A percentile compares a stretch with the other conserved stretches of the same genome.
Evolutionary conservation across 441 rosid genomes (phyloP).

Genomic region (Biscutella laevigata): DNA sequence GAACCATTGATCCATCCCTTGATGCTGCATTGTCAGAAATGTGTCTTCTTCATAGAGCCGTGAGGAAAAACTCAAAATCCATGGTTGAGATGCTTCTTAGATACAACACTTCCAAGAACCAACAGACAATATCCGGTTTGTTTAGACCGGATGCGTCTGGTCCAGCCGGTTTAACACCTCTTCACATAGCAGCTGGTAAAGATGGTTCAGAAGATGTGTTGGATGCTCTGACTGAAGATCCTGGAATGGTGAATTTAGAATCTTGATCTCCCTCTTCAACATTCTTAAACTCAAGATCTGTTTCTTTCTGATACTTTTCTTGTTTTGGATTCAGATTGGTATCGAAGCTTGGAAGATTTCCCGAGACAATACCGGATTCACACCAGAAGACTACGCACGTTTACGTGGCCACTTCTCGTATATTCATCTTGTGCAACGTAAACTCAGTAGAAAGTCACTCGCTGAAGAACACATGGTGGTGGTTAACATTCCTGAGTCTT

Average conservation of each 20-base stretch:
- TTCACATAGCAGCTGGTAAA: conserved; percentile 46
- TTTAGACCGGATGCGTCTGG: conserved; percentile 40
- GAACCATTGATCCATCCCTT: conserved; percentile 19
- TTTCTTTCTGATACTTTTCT: not conserved
- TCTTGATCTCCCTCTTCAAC: not conserved
- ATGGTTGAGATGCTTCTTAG: conserved; percentile 43
- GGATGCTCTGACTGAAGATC: conserved; percentile 56
- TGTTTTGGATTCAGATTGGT: conserved; percentile 31
- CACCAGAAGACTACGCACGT: conserved; percentile 46
- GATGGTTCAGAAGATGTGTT: conserved; percentile 40
- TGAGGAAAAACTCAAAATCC: conserved; percentile 34
- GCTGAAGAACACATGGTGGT: conserved; percentile 22
- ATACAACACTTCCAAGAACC: conserved; percentile 29
- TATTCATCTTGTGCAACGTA: conserved; percentile 35
- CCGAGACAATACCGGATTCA: conserved; percentile 36
- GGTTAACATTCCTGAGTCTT: conserved; percentile 30
- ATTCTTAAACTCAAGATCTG: not conserved
- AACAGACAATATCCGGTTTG: conserved; percentile 7
- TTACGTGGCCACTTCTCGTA: conserved; percentile 38
- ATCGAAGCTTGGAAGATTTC: conserved; percentile 41
- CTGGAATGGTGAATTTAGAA: conserved; percentile 33
- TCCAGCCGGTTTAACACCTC: conserved; percentile 57
- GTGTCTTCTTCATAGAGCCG: conserved; percentile 51
- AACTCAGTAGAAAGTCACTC: conserved; percentile 25
- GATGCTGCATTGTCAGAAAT: conserved; percentile 34